These are phyloP conservation scores for Brassica incana DNA, from an alignment of 345 rosid species.

Conservation along the genomic window DNA sequence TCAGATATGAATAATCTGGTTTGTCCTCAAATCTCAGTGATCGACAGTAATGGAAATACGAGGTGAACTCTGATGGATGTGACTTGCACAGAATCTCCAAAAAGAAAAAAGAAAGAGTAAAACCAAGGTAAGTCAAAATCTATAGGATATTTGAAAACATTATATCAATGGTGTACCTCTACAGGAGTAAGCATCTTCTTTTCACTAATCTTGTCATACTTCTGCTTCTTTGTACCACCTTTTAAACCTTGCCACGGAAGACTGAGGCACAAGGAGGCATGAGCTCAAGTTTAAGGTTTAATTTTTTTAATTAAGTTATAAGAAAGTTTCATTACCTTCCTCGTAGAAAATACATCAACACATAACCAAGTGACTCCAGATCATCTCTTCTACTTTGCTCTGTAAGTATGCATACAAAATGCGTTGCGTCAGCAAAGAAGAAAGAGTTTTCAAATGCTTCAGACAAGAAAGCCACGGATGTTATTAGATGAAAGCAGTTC, in stretches of 20 bases:
- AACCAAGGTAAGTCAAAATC: not conserved
- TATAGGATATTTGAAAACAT: not conserved
- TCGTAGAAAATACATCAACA: slow-evolving; percentile 93
- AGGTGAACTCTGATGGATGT: slow-evolving; percentile 82
- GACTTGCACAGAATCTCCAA: slow-evolving; percentile 85
- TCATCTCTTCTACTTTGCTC: slow-evolving; percentile 99
- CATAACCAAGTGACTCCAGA: slow-evolving; percentile 97
- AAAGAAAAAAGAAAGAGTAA: not conserved
- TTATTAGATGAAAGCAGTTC: slow-evolving; percentile 1
- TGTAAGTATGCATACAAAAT: slow-evolving; percentile 29
- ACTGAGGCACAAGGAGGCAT: slow-evolving; percentile 47
- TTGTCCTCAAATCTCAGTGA: slow-evolving; percentile 93
- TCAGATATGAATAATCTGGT: slow-evolving; percentile 95
- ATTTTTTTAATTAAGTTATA: not conserved
- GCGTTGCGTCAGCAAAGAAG: not conserved
- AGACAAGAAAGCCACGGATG: not conserved
- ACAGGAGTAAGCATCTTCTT: slow-evolving; percentile 90
- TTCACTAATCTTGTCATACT: slow-evolving; percentile 94
- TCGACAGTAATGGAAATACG: slow-evolving; percentile 94
- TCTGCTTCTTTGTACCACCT: slow-evolving; percentile 97
- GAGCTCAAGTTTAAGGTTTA: not conserved
- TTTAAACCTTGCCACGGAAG: slow-evolving; percentile 98
- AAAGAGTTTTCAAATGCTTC: not conserved
- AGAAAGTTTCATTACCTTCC: slow-evolving; percentile 63
- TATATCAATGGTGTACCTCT: slow-evolving; percentile 57